These are phyloP conservation scores for Aspergillus sp. DNA, from an alignment of 2,329 filamentous ascomycete species.

Conservation along the genomic window DNA sequence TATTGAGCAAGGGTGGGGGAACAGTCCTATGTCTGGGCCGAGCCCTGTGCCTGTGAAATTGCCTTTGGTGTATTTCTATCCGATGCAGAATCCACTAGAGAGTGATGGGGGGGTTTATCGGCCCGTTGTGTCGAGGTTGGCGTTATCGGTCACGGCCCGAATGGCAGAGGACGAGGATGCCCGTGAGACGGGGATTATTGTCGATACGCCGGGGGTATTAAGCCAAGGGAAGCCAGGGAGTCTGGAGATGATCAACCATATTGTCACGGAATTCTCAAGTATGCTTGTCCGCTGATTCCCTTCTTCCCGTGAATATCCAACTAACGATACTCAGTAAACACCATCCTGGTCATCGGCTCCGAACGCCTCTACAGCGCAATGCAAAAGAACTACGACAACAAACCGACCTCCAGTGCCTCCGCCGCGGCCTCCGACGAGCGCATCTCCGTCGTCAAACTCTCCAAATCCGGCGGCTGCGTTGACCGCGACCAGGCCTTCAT, in stretches of 20 bases:
- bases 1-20: conserved; percentile 81
- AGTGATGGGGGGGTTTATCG: conserved; percentile 67
- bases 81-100: conserved; percentile 58
- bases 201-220: conserved; percentile 70
- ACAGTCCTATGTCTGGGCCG: conserved; percentile 81
- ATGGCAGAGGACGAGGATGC: conserved; percentile 67
- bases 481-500: conserved; percentile 66
- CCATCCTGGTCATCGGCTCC: conserved; percentile 74
- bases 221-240: conserved; percentile 55
- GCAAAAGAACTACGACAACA: conserved; percentile 55
- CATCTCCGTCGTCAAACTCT: conserved; percentile 67
- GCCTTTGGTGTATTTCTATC: conserved; percentile 84
- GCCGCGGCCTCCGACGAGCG: conserved; percentile 50
- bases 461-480: conserved; percentile 78
- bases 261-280: conserved; percentile 62
- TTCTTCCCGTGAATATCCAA: conserved; percentile 1
- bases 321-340: conserved; percentile 51
- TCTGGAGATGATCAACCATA: conserved; percentile 72
- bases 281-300: conserved; percentile 16
- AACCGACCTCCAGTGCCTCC: conserved; percentile 39
- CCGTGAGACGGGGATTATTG: conserved; percentile 67
- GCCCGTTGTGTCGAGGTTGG: conserved; percentile 65
- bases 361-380: conserved; percentile 69
- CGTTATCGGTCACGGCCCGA: conserved; percentile 67
- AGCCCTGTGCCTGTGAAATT: conserved; percentile 83